Conservation (phyloP, 257 asterid species). For the Solanum etuberosum region DNA sequence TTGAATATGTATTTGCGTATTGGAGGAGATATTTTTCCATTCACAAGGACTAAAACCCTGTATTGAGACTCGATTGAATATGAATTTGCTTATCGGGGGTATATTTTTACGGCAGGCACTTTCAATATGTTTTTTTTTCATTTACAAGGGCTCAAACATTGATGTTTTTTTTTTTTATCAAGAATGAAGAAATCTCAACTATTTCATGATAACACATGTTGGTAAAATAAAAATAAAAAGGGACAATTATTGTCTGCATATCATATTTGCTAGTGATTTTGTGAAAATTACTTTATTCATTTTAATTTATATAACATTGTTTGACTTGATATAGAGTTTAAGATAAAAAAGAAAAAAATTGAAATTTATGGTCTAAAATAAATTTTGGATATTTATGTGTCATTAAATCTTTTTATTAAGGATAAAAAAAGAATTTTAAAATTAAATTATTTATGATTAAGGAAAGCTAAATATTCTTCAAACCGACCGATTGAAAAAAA, state of each 20-base stretch:
- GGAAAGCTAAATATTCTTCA: neutral
- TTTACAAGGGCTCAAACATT: neutral
- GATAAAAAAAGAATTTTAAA: neutral
- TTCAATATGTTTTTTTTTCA: neutral
- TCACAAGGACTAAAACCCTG: too few species aligned
- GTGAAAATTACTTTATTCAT: neutral
- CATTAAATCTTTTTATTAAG: neutral
- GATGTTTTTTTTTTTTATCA: neutral
- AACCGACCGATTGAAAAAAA: neutral
- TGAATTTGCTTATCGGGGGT: neutral
- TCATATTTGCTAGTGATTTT: neutral
- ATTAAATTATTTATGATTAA: neutral
- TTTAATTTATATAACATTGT: too few species aligned
- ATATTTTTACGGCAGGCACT: neutral
- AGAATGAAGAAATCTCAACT: neutral
- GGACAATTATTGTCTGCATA: neutral
- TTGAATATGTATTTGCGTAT: too few species aligned
- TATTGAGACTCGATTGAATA: neutral
- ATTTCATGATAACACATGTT: neutral
- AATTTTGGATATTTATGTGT: too few species aligned
- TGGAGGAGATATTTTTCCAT: fast-evolving
- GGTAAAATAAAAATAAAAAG: neutral
- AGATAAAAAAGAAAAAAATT: neutral
- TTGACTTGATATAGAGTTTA: neutral
- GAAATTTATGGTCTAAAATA: neutral